Evolutionary conservation across 2,329 filamentous ascomycete genomes (phyloP), one percentile per base, ranked within the genome.

Genomic region (Sclerotinia minor): DNA sequence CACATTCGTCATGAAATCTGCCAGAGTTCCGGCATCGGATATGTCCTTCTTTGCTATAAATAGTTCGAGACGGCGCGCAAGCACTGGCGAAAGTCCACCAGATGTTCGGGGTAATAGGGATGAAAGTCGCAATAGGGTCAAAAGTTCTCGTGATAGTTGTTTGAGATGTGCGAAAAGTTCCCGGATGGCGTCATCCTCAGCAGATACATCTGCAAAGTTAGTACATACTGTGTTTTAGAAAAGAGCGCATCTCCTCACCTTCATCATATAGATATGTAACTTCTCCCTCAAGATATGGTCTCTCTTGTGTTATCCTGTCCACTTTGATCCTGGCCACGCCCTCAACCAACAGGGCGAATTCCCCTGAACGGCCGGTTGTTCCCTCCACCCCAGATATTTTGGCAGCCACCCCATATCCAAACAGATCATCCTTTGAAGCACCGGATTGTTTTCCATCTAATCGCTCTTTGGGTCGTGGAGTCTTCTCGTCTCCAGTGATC

Each of bases 1-100:
- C 32, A 98, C 86, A 76, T 97, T 96, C 50, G 92, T 90, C 92
- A 99, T 97, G 77, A 98, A 98, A 78, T 99, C 95, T 8, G 95
- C 94, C 13, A 99, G 83, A 11, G 88, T 82, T 2, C 94, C 94
- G 1, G 94, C 94, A 73, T 98, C 93, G 53, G 87, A 83, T 63
- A 95, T 78, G 69, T 92, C 89, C 77, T 95, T 96, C 77, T 90
- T 88, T 44, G 88, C 85, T 71, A 99, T 97, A 78, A 92, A 95
- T 65, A 94, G 81, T 75, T 98, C 94, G 54, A 99, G 86, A 64
- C 94, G 87, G 63, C 93, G 87, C 0, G 92, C 92, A 64, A 98
- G 84, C n/a, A 94, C 81, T 0, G 94, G 94, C 4, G 93, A 94
- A 21, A 98, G 81, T 5, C 85, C 84, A 59, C 84, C 81, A 35